Base-by-base conservation (phyloP, 805 yeast genomes). In the Metschnikowia shivogae region DNA sequence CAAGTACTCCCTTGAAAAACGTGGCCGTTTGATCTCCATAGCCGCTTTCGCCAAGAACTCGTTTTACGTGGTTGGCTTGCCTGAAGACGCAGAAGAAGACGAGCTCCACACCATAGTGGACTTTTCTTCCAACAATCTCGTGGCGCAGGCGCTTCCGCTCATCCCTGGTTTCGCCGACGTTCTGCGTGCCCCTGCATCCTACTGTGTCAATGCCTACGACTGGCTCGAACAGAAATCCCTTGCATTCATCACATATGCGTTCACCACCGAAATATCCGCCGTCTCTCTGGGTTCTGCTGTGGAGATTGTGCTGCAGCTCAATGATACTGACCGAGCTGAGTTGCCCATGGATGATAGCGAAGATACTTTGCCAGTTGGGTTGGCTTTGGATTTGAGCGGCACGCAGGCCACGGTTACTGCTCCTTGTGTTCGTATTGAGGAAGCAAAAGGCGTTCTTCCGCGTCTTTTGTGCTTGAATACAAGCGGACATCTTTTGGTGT, bases 301-400 rank as follows among this genome's bases (percentile, higher is more conserved):
- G 3, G 38, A 47, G 12, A 35, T 56, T 2, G 56, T 83, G 1
- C 66, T 66, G 27, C 82, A 82, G 7, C 62, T 76, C 3, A 85
- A 84, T 53, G 97, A 89, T 57, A 70, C 82, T 4, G 80, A 79
- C 54, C 73, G 86, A 40, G 95, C 96, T 0, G 74, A 80, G 22
- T 67, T 88, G 50, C 96, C 96, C 1, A 68, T 87, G 53, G 79
- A 78, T 7, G 68, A 82, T 0, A 82, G 77, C 37, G 82, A 76
- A 41, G 95, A 88, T 55, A 76, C 85, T 11, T 75, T 84, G 6
- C 81, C 92, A 0, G 67, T 86, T 19, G 96, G 96, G 5, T 52
- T 86, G 9, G 80, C 79, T 0, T 39, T 87, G 5, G 95, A 88
- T 58, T 54, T 81, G 11, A 66, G 74, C 9, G 66, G 78, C 2